Percentiles rank a stretch among this genome's conserved stretches.
These are phyloP conservation scores for Trichoderma aggressivum DNA, from an alignment of 2,329 filamentous ascomycete species.

Conservation along the genomic window DNA sequence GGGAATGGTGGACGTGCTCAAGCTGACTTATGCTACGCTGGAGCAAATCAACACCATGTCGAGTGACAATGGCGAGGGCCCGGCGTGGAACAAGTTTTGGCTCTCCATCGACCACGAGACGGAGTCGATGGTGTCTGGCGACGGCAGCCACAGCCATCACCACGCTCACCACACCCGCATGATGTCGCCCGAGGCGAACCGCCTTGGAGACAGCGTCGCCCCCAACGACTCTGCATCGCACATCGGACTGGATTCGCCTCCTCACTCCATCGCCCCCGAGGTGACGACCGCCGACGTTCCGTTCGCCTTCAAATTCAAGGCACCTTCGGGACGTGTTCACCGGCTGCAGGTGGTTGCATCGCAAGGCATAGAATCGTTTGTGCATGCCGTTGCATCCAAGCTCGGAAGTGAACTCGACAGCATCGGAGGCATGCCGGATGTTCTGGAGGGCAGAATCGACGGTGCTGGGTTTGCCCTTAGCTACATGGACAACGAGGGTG, in stretches of 20 bases:
- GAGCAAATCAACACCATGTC: conserved; percentile 98
- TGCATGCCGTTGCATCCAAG: conserved; percentile 75
- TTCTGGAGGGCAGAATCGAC: conserved; percentile 75
- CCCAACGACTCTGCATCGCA: conserved; percentile 95
- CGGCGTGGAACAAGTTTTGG: conserved; percentile 99
- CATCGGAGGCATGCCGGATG: conserved; percentile 75
- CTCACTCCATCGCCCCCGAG: conserved; percentile 59
- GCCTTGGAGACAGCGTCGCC: conserved; percentile 75
- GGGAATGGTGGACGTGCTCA: conserved; percentile 98
- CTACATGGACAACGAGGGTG: conserved; percentile 95
- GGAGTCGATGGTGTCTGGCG: conserved; percentile 93
- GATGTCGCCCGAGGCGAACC: conserved; percentile 78
- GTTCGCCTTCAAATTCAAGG: conserved; percentile 99
- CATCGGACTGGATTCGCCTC: conserved; percentile 74
- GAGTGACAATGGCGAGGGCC: conserved; percentile 83
- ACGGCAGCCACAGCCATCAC: conserved; percentile 68
- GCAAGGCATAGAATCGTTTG: conserved; percentile 75
- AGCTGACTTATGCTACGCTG: conserved; percentile 94
- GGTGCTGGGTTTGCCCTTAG: conserved; percentile 83
- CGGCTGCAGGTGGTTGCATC: conserved; percentile 80
- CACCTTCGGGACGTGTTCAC: conserved; percentile 90
- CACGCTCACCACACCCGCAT: conserved; percentile 65
- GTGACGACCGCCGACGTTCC: conserved; percentile 67
- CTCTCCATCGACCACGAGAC: conserved; percentile 91
- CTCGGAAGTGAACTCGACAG: conserved; percentile 77